Evolutionary conservation across 495 filamentous ascomycete species (phyloP).

Genomic region (Penicillium verhagenii): DNA sequence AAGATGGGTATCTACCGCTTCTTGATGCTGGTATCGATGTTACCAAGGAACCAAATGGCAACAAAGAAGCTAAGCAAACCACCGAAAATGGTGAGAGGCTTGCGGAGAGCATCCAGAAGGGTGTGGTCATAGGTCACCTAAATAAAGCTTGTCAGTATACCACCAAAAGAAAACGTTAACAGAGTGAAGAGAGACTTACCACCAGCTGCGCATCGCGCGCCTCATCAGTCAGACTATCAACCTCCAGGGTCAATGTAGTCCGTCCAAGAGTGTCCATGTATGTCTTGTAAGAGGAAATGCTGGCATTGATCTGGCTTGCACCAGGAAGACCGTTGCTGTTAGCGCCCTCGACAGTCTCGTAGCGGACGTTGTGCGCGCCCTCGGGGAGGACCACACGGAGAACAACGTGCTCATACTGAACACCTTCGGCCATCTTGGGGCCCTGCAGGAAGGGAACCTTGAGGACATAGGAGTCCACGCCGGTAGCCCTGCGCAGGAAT

Average conservation of each 20-base stretch:
- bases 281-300: slow-evolving; percentile 68
- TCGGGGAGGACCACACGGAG: slow-evolving; percentile 86
- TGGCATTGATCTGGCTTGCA: slow-evolving; percentile 36
- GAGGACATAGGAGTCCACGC: slow-evolving; percentile 70
- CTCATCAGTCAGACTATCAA: slow-evolving; percentile 85
- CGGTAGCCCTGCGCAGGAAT: slow-evolving; percentile 64
- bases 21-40: slow-evolving; percentile 70
- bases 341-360: slow-evolving; percentile 35
- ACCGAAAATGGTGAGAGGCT: slow-evolving; percentile 81
- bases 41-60: slow-evolving; percentile 71
- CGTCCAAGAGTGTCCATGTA: slow-evolving; percentile 95
- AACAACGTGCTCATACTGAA: slow-evolving; percentile 79
- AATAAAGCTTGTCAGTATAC: slow-evolving; percentile 7
- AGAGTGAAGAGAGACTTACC: slow-evolving; percentile 40
- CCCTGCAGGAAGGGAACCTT: slow-evolving; percentile 97
- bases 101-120: slow-evolving; percentile 70
- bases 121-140: slow-evolving; percentile 82
- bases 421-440: slow-evolving; percentile 76
- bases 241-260: slow-evolving; percentile 75
- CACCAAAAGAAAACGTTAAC: neutral
- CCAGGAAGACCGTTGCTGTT: slow-evolving; percentile 41
- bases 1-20: slow-evolving; percentile 36
- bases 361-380: slow-evolving; percentile 76
- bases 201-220: slow-evolving; percentile 75
- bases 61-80: slow-evolving; percentile 73